Conservation (phyloP, 2,329 filamentous ascomycete species). For the Phialophora chinensis region DNA sequence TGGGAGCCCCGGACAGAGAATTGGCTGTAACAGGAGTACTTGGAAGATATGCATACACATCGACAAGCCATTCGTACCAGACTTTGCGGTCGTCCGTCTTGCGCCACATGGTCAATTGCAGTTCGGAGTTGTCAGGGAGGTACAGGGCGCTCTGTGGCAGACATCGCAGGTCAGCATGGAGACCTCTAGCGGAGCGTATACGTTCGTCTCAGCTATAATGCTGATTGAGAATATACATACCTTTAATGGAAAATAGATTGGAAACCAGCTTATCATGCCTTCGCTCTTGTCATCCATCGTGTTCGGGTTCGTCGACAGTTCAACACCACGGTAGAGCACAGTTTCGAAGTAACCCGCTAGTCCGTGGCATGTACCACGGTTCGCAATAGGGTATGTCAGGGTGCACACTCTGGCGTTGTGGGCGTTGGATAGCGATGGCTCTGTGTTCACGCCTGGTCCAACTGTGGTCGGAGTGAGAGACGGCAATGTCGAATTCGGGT, state of each 20-base stretch:
- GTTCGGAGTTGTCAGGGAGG: slow-evolving; percentile 80
- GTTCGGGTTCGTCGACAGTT: slow-evolving; percentile 85
- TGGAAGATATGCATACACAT: slow-evolving; percentile 66
- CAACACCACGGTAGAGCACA: slow-evolving; percentile 71
- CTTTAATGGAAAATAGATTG: slow-evolving; percentile 96
- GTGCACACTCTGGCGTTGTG: slow-evolving; percentile 86
- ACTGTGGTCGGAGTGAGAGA: slow-evolving; percentile 48
- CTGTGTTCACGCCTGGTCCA: slow-evolving; percentile 33
- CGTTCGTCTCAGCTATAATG: neutral
- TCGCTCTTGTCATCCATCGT: slow-evolving; percentile 91
- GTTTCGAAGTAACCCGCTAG: slow-evolving; percentile 95
- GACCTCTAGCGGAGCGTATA: neutral
- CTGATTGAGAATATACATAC: slow-evolving; percentile 51
- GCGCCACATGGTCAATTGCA: slow-evolving; percentile 93
- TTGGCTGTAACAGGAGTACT: neutral
- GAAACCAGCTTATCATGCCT: slow-evolving; percentile 99
- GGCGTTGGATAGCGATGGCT: slow-evolving; percentile 64
- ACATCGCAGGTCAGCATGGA: neutral
- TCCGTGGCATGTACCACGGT: slow-evolving; percentile 85
- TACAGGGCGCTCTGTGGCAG: slow-evolving; percentile 75
- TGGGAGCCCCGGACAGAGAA: neutral
- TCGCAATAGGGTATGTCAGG: slow-evolving; percentile 76
- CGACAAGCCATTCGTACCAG: slow-evolving; percentile 98
- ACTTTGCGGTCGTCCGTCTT: slow-evolving; percentile 94
- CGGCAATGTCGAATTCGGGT: slow-evolving; percentile 42